Conservation (phyloP, 2,329 filamentous ascomycete genomes). For the Beauveria sp. region DNA sequence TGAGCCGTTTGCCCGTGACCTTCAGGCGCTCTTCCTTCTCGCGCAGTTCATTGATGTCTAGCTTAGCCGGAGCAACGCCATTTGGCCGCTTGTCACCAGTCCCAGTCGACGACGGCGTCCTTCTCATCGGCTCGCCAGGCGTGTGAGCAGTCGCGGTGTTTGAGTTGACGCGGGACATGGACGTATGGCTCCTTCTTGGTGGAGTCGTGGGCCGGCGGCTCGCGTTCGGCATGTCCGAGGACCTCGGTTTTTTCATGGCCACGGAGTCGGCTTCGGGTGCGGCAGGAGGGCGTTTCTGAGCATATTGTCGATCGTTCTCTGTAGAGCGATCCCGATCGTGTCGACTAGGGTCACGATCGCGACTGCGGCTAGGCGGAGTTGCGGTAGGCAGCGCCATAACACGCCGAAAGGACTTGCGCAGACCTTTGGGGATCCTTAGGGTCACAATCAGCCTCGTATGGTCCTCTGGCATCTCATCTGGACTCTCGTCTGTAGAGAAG, state of each 20-base stretch:
- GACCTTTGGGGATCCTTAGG: constrained; percentile 41
- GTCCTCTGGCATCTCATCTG: constrained; percentile 24
- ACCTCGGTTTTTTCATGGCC: constrained; percentile 34
- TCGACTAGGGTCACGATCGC: constrained; percentile 19
- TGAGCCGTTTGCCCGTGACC: constrained; percentile 40
- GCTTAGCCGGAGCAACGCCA: constrained; percentile 22
- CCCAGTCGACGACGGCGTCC: constrained; percentile 14
- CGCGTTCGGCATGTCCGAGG: constrained; percentile 31
- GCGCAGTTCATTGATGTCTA: constrained; percentile 21
- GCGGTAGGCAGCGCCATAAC: constrained; percentile 34
- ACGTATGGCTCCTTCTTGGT: constrained; percentile 41
- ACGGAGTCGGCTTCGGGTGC: constrained; percentile 29
- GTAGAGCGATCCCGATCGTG: background rate
- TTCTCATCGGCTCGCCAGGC: constrained; percentile 36
- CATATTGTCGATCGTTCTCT: constrained; percentile 15
- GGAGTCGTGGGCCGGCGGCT: constrained; percentile 38
- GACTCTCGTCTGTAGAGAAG: constrained; percentile 20
- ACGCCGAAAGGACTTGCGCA: constrained; percentile 36
- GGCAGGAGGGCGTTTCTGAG: constrained; percentile 43
- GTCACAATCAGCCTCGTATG: constrained; percentile 31
- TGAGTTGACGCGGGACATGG: constrained; percentile 47
- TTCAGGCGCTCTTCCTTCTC: constrained; percentile 31
- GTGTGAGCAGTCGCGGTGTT: constrained; percentile 45
- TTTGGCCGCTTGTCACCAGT: constrained; percentile 21
- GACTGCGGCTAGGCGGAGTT: constrained; percentile 13